These are phyloP conservation scores for Euphorbia corollata DNA, from an alignment of 441 rosid genomes.

Conservation along the genomic window DNA sequence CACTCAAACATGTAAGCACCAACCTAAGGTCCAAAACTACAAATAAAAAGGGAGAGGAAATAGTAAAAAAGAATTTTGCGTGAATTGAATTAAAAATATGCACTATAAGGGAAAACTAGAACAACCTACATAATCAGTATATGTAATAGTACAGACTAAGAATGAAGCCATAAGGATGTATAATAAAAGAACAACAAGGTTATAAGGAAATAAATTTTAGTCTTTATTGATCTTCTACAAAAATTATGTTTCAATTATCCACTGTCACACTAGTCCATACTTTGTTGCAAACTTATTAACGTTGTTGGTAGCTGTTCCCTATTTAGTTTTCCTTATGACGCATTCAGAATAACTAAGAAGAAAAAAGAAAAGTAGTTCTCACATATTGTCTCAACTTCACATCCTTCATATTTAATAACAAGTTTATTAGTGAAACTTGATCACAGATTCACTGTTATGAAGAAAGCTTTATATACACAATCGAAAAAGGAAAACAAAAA, in stretches of 20 bases:
- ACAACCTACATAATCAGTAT: not conserved
- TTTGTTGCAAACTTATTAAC: not conserved
- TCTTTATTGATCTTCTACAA: not conserved
- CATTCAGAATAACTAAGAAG: not conserved
- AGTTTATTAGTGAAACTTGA: not conserved
- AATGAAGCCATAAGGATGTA: not conserved
- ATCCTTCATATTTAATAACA: slow-evolving; percentile 3
- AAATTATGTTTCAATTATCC: not conserved
- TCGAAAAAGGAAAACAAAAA: not conserved
- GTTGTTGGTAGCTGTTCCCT: not conserved
- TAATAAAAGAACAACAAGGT: not conserved
- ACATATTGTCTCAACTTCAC: not conserved
- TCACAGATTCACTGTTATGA: not conserved
- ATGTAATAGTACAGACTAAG: not conserved
- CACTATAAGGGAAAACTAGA: not conserved
- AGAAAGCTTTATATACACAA: not conserved
- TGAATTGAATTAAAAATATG: not conserved
- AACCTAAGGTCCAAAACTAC: slow-evolving; percentile 5
- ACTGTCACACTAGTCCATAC: not conserved
- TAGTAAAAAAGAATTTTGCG: not conserved
- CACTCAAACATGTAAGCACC: not conserved
- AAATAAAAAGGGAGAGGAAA: not conserved
- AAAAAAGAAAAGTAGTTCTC: not conserved
- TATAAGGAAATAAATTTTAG: slow-evolving; percentile 1
- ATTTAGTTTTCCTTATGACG: not conserved